Evolutionary conservation across 2,329 filamentous ascomycete genomes (phyloP), one percentile per base, ranked within the genome.

Genomic region (Paecilomyces sp.): DNA sequence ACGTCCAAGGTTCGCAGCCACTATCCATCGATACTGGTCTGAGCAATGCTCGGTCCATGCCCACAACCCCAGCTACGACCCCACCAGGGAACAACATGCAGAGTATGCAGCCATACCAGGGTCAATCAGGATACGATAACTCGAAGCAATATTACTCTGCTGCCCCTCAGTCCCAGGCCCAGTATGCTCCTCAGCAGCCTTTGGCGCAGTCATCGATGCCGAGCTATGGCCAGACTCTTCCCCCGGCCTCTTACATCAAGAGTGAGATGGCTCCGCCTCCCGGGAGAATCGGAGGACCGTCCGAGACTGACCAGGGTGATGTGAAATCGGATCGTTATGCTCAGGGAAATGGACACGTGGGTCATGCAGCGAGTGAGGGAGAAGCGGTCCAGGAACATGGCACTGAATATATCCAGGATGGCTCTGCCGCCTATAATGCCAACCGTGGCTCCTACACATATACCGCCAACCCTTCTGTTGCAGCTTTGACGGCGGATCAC

Each of bases 221-320:
- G 69, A 82, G 83, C 50, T 93, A 92, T 67, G 78, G 78, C 22
- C 78, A 80, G 61, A 70, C 76, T 15, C 66, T 83, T 62, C 79
- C 81, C 58, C 71, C 82, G 54, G 82, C 79, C 67, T 77, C 83
- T 7, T 94, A 93, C 67, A 82, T 91, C 62, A 95, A 95, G 80
- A 89, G 81, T 62, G 91, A 96, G 67, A 96, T 96, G 91, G 91
- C 88, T 0, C 91, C 92, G 22, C 91, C 91, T 11, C 85, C 89
- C 55, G 79, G 71, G 33, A 83, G 88, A 60, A 80, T 83, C 5
- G 82, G 84, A 53, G 78, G 84, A 41, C 83, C 85, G 56, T 76
- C 82, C 3, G 82, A 87, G 59, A 74, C 77, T 30, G 88, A 91
- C 63, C 82, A 85, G 58, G 78, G 84, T 54, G 86, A 89, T 61